Evolutionary conservation across 768 basidiomycete genomes (phyloP), one percentile per base, ranked within the genome.

Genomic region (Russula emetica): DNA sequence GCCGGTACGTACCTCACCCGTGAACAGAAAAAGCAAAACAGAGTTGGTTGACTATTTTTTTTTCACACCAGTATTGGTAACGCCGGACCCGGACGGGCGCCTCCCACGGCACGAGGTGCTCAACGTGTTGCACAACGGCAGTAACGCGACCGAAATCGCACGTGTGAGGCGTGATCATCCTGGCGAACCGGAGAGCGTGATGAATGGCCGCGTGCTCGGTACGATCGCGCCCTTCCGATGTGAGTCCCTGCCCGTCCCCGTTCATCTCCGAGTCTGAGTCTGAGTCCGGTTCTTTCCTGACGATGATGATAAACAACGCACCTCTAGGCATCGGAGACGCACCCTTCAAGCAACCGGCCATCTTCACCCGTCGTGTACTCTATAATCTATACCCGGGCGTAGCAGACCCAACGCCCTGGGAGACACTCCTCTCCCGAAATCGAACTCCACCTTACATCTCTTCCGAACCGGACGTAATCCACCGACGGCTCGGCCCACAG

Each of bases 221-320:
- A 87, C 86, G 56, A 82, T 92, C 22, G 89, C 90, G 1, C 88
- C 88, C 56, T 87, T 86, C 70, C 81, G 90, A 74, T 87, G 89
- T 90, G 69, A 69, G 84, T 81, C 14, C 13, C 28, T 18, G 11
- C 38, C 45, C 26, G 24, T 13, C 14, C 24, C 30, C 40, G 40
- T 30, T 20, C 32, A 5, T 50, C 6, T 11, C 49, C 16, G 9
- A 22, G 44, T 22, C 20, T 20, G n/a, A n/a, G 20, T 24, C 49
- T 3, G 26, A 24, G 47, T 24, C 11, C 22, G n/a, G 5, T 49
- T 16, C 24, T 11, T 11, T 49, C 14, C 24, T 16, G 5, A 26
- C 5, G 16, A 50, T 14, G 49, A 50, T 11, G 26, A 11, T 9
- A 22, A 49, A 10, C 45, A 11, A 45, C 7, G 10, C 8, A 49